Conservation (phyloP, 1,139 yeast genomes). For the Zygoascus sp. region DNA sequence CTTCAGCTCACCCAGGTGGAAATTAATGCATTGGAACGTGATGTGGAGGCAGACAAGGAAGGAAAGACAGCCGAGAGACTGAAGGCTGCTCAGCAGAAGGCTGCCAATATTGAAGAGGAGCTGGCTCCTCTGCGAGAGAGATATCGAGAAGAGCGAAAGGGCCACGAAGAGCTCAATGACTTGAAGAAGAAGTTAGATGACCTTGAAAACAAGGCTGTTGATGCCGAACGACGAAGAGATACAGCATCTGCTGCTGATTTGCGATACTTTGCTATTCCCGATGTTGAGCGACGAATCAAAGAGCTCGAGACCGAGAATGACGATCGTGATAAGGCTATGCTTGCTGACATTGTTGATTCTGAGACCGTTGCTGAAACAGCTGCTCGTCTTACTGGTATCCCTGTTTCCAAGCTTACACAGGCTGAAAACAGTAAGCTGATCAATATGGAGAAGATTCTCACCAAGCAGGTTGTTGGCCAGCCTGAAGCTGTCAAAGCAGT, state of each 20-base stretch:
- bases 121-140: slow-evolving; percentile 81
- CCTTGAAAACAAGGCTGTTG: slow-evolving; percentile 83
- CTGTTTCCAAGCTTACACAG: slow-evolving; percentile 94
- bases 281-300: slow-evolving; percentile 68
- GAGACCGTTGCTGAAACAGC: slow-evolving; percentile 97
- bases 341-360: slow-evolving; percentile 84
- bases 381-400: slow-evolving; percentile 94
- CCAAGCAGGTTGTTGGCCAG: slow-evolving; percentile 89
- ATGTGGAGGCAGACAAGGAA: slow-evolving; percentile 69
- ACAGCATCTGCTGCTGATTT: slow-evolving; percentile 93
- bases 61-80: slow-evolving; percentile 81
- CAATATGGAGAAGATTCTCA: slow-evolving; percentile 85
- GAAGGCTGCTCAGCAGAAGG: slow-evolving; percentile 67
- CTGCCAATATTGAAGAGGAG: slow-evolving; percentile 80
- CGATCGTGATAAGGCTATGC: slow-evolving; percentile 60
- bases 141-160: slow-evolving; percentile 81
- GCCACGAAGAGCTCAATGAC: slow-evolving; percentile 83
- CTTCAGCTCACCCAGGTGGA: slow-evolving; percentile 89
- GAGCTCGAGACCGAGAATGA: slow-evolving; percentile 74
- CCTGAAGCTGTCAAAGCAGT: slow-evolving; percentile 95
- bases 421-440: slow-evolving; percentile 92
- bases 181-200: slow-evolving; percentile 91
- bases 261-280: slow-evolving; percentile 94
- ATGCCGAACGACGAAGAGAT: slow-evolving; percentile 96
- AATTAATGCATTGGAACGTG: slow-evolving; percentile 95